phyloP scores from a whole-genome alignment of 306 rosid species.

The Vachellia collinsii region DNA sequence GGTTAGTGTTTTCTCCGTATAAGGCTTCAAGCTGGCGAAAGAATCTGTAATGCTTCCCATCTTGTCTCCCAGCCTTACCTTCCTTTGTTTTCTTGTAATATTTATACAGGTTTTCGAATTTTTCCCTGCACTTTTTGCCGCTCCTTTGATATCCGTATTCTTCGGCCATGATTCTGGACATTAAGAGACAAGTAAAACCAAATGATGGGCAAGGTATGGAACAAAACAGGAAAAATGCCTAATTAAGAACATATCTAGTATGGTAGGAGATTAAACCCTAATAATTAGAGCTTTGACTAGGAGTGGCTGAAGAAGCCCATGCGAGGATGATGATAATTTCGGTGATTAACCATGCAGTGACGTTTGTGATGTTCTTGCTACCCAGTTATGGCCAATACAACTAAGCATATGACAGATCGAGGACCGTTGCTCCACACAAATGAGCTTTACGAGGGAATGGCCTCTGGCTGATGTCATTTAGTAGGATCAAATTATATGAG shows the following conservation, averaged over 20 bases:
- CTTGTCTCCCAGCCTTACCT: conserved; percentile 95
- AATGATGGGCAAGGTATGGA: not conserved
- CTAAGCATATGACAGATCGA: conserved; percentile 37
- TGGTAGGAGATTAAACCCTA: conserved; percentile 44
- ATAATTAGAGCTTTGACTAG: conserved; percentile 26
- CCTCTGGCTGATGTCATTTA: conserved; percentile 45
- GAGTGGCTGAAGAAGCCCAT: conserved; percentile 2
- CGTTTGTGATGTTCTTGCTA: conserved; percentile 33
- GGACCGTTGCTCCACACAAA: conserved; percentile 35
- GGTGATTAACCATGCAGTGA: conserved; percentile 33
- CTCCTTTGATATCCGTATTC: conserved; percentile 96
- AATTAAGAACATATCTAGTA: not conserved
- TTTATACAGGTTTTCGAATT: conserved; percentile 90
- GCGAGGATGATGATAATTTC: conserved; percentile 12
- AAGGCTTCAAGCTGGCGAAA: conserved; percentile 98
- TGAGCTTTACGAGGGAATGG: conserved; percentile 40
- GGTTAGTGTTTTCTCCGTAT: conserved; percentile 74
- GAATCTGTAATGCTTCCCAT: conserved; percentile 95
- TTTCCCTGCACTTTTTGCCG: conserved; percentile 98
- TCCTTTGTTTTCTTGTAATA: conserved; percentile 98
- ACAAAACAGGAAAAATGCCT: not conserved
- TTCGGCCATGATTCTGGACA: conserved; percentile 79
- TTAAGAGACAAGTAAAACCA: not conserved
- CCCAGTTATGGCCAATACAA: conserved; percentile 38
- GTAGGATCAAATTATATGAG: conserved; percentile 31